Evolutionary conservation across 2,329 filamentous ascomycete species (phyloP).

Genomic region (Claviceps sp.): DNA sequence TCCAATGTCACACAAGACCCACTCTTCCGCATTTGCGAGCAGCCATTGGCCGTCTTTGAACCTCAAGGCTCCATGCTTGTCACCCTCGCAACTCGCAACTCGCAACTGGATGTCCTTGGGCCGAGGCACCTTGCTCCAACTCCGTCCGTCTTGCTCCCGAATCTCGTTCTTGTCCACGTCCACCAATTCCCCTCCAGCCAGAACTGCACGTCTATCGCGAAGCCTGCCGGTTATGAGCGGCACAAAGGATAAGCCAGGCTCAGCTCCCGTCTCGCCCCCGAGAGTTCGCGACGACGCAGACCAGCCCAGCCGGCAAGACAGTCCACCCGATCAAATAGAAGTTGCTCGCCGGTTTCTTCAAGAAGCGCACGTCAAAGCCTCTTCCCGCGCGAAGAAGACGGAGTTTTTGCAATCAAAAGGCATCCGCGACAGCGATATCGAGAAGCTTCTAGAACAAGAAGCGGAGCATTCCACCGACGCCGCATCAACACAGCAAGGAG

Average conservation of each 20-base stretch:
- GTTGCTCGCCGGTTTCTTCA: slow-evolving; percentile 65
- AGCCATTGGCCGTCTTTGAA: background rate
- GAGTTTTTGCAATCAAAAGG: slow-evolving; percentile 70
- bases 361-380: slow-evolving; percentile 57
- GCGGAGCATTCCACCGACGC: slow-evolving; percentile 5
- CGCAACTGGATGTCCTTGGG: background rate
- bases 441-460: slow-evolving; percentile 43
- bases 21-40: background rate
- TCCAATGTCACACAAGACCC: background rate
- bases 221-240: slow-evolving; percentile 16
- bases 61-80: background rate
- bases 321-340: slow-evolving; percentile 28
- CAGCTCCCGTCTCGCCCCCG: slow-evolving; percentile 15
- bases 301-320: slow-evolving; percentile 6
- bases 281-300: slow-evolving; percentile 17
- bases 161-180: background rate
- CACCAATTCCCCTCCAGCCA: background rate
- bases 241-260: slow-evolving; percentile 14
- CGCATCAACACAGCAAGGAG: slow-evolving; percentile 4
- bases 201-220: background rate
- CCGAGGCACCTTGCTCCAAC: background rate
- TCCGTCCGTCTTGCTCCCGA: background rate
- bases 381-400: slow-evolving; percentile 57
- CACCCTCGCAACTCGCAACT: background rate
- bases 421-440: slow-evolving; percentile 51